Conservation (phyloP, 2,329 filamentous ascomycete genomes). For the Sporothrix schenckii region DNA sequence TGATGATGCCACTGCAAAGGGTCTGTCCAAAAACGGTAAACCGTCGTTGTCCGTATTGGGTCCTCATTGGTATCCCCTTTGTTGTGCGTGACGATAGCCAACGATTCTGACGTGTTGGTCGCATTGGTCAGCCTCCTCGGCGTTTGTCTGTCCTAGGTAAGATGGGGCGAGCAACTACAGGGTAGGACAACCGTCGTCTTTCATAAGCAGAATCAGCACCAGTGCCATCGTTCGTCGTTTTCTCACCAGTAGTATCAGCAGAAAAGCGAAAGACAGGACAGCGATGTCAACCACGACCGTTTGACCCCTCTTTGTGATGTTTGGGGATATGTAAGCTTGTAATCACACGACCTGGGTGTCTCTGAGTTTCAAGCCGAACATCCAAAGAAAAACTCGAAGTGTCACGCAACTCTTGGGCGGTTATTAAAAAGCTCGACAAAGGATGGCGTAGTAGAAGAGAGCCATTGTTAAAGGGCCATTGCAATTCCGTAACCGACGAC, state of each 20-base stretch:
- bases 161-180: neutral
- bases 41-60: neutral
- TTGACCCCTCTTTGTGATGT: constrained; percentile 12
- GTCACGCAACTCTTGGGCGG: no score
- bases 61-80: neutral
- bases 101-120: neutral
- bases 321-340: neutral
- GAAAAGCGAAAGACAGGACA: neutral
- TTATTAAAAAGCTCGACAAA: no score
- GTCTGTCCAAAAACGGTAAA: constrained; percentile 1
- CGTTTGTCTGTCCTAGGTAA: neutral
- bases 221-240: neutral
- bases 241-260: constrained; percentile 15
- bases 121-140: constrained; percentile 22
- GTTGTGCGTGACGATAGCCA: neutral
- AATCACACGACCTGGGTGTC: neutral
- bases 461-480: neutral
- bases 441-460: neutral
- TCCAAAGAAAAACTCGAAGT: no score
- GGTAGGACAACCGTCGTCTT: neutral
- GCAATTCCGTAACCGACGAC: neutral
- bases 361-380: no score
- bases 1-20: neutral
- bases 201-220: constrained; percentile 20
- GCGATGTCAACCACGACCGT: neutral